A percentile compares a stretch with the other conserved stretches of the same genome.
phyloP scores from a whole-genome alignment of 768 basidiomycete species.

The Dentipellis fragilis region DNA sequence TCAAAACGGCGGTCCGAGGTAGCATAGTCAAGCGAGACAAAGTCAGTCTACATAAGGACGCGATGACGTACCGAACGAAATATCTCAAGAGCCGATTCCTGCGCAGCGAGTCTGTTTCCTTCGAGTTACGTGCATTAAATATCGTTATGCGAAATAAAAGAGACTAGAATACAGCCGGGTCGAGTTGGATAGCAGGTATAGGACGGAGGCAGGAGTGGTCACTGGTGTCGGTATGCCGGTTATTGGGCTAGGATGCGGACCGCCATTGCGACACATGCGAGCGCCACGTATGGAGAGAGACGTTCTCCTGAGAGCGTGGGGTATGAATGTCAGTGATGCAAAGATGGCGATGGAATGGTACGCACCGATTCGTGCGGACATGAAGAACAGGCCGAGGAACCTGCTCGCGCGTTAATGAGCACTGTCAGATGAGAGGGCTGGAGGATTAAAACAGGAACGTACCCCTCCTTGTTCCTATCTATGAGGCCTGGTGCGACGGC shows the following conservation, averaged over 20 bases:
- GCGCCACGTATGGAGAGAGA: conserved; percentile 88
- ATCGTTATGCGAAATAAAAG: too few relatives aligned
- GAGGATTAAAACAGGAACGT: conserved; percentile 8
- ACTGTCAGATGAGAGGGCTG: neutral
- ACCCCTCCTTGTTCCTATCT: conserved; percentile 95
- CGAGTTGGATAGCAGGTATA: too few relatives aligned
- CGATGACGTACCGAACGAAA: too few relatives aligned
- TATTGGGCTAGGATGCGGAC: conserved; percentile 49
- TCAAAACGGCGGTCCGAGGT: too few relatives aligned
- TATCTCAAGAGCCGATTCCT: too few relatives aligned
- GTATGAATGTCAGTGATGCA: neutral
- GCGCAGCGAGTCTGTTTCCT: too few relatives aligned
- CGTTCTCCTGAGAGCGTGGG: conserved; percentile 60
- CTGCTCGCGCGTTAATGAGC: conserved; percentile 27
- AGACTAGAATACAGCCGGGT: too few relatives aligned
- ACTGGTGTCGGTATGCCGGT: neutral
- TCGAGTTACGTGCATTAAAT: too few relatives aligned
- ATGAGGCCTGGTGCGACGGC: conserved; percentile 83
- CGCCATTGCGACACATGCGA: conserved; percentile 93
- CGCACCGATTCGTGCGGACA: conserved; percentile 90
- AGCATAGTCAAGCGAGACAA: too few relatives aligned
- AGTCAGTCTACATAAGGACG: too few relatives aligned
- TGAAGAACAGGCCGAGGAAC: conserved; percentile 89
- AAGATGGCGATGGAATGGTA: neutral
- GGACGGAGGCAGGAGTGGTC: too few relatives aligned